A percentile compares a stretch with the other conserved stretches of the same genome.
Conservation (phyloP, 306 rosid species). For the Abrus precatorius region DNA sequence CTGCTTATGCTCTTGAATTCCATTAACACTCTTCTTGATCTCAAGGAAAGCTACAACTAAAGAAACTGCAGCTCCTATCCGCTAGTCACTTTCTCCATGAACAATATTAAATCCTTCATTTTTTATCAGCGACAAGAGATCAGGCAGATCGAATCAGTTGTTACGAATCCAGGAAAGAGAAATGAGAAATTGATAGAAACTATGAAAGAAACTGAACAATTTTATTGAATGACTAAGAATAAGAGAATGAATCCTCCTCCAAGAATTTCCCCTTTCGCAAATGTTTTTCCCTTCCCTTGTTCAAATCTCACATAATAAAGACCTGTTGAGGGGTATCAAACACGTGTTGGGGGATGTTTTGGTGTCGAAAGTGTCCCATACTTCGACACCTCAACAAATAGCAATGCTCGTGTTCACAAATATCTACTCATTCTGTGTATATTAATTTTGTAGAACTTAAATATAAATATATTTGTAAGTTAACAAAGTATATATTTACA, state of each 20-base stretch:
- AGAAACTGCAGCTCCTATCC: too few species aligned
- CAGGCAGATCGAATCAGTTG: not conserved
- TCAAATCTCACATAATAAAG: not conserved
- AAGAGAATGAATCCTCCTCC: not conserved
- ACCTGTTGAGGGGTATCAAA: not conserved
- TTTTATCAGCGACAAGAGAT: too few species aligned
- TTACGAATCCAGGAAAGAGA: too few species aligned
- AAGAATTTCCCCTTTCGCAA: not conserved
- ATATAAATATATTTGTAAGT: not conserved
- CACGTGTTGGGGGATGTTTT: not conserved
- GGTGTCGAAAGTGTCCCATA: not conserved
- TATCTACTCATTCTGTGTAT: not conserved
- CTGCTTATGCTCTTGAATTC: too few species aligned
- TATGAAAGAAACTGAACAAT: not conserved
- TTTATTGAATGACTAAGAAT: not conserved
- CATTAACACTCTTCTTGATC: too few species aligned
- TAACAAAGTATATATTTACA: constrained; percentile 45
- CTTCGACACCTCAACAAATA: not conserved
- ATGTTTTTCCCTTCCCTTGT: not conserved
- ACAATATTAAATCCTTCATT: too few species aligned
- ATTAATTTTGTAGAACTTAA: not conserved
- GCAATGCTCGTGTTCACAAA: not conserved
- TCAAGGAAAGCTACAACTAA: too few species aligned
- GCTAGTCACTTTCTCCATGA: too few species aligned
- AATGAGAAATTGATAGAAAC: not conserved